Conservation (phyloP, 2,329 filamentous ascomycete genomes). For the Plenodomus tracheiphilus region DNA sequence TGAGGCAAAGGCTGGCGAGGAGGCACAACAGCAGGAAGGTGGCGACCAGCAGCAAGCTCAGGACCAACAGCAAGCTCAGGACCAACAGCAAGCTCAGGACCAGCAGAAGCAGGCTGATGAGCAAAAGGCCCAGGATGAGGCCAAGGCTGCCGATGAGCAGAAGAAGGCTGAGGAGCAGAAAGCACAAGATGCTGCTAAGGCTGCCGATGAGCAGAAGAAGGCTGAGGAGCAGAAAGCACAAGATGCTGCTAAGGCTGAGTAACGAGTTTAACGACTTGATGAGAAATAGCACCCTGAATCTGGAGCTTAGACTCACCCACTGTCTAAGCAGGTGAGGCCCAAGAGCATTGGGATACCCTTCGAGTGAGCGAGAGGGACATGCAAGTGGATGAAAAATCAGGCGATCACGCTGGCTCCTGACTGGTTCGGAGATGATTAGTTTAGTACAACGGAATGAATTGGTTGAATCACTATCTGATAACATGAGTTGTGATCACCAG, state of each 20-base stretch:
- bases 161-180: background rate
- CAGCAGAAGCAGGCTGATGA: constrained; percentile 2
- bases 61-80: constrained; percentile 7
- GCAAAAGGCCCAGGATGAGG: background rate
- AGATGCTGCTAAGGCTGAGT: constrained; percentile 1
- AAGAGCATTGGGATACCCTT: background rate
- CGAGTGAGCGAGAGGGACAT: background rate
- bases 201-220: background rate
- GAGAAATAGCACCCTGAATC: background rate
- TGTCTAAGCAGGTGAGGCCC: no score
- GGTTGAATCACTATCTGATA: no score
- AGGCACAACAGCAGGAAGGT: constrained; percentile 7
- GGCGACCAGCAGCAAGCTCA: constrained; percentile 4
- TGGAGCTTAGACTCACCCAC: background rate
- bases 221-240: constrained; percentile 7
- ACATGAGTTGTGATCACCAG: no score
- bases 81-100: constrained; percentile 6
- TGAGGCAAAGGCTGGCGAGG: constrained; percentile 4
- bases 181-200: constrained; percentile 1
- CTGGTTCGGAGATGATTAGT: background rate
- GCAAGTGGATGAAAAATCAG: background rate
- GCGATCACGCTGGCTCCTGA: background rate
- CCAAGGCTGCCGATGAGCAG: background rate
- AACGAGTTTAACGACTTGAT: background rate
- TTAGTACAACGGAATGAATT: background rate